Percentiles rank a stretch among this genome's conserved stretches.
These are phyloP conservation scores for Clitopilus passeckerianus DNA, from an alignment of 768 basidiomycete species.

Conservation along the genomic window DNA sequence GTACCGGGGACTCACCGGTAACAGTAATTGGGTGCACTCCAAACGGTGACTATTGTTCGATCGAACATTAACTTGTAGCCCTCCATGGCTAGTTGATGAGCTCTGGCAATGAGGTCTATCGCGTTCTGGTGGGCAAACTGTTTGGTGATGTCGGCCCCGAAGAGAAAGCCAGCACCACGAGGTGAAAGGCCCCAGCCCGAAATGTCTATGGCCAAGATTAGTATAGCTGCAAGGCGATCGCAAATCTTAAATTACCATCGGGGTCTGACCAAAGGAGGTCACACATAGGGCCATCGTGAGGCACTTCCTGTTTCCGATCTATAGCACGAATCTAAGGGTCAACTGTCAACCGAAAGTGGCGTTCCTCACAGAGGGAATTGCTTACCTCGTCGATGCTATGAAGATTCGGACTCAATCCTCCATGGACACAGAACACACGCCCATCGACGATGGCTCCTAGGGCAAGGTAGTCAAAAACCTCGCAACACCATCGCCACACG, in stretches of 20 bases:
- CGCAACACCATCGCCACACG: conserved; percentile 98
- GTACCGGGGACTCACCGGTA: conserved; percentile 65
- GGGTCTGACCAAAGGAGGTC: conserved; percentile 99
- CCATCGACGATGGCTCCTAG: conserved; percentile 97
- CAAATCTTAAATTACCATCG: conserved; percentile 54
- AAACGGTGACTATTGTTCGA: conserved; percentile 90
- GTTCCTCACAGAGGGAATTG: conserved; percentile 5
- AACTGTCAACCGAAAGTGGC: conserved; percentile 12
- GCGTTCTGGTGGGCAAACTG: conserved; percentile 86
- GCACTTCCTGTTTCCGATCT: conserved; percentile 95
- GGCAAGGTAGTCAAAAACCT: conserved; percentile 96
- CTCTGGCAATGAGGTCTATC: conserved; percentile 92
- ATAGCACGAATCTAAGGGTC: conserved; percentile 78
- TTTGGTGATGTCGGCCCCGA: conserved; percentile 90
- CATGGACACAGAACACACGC: conserved; percentile 95
- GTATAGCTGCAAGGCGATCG: neutral
- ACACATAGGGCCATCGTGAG: conserved; percentile 98
- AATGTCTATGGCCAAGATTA: conserved; percentile 52
- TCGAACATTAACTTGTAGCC: conserved; percentile 98
- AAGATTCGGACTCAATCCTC: conserved; percentile 88
- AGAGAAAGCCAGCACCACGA: conserved; percentile 94
- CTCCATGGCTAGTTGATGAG: conserved; percentile 98
- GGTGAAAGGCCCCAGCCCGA: conserved; percentile 95
- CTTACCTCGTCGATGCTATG: conserved; percentile 84
- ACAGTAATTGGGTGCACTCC: conserved; percentile 98